These are phyloP conservation scores for Coniochaeta sp. DNA, from an alignment of 2,329 filamentous ascomycete genomes.

Conservation along the genomic window DNA sequence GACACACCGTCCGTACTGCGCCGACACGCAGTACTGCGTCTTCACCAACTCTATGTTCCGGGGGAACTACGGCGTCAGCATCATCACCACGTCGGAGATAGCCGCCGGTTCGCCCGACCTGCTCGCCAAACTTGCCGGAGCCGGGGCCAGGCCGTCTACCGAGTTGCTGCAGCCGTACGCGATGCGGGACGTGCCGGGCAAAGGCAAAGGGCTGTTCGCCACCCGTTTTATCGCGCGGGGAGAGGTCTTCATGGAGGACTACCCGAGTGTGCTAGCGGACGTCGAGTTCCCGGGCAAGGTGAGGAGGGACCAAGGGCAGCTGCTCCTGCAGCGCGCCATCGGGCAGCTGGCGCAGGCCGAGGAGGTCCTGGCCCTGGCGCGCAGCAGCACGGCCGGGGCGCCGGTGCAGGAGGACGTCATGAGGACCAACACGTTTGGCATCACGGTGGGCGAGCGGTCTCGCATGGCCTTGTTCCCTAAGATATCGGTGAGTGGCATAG, in stretches of 20 bases:
- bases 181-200: constrained; percentile 19
- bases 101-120: background rate
- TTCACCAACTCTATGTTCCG: background rate
- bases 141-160: background rate
- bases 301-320: constrained; percentile 11
- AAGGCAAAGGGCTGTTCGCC: constrained; percentile 26
- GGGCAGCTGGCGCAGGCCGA: constrained; percentile 8
- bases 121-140: background rate
- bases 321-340: constrained; percentile 13
- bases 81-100: background rate
- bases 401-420: constrained; percentile 13
- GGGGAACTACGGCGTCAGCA: background rate
- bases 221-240: constrained; percentile 21
- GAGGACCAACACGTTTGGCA: constrained; percentile 12
- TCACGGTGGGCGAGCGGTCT: constrained; percentile 7
- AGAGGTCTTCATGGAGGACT: constrained; percentile 27
- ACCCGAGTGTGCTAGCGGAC: constrained; percentile 18
- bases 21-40: constrained; percentile 4
- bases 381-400: constrained; percentile 4
- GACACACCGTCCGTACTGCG: constrained; percentile 18
- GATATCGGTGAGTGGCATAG: constrained; percentile 9
- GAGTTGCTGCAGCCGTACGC: constrained; percentile 12
- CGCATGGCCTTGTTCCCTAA: constrained; percentile 16
- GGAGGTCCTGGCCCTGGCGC: constrained; percentile 1
- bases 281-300: constrained; percentile 9